Base-by-base conservation (phyloP, 768 basidiomycete genomes). In the Atractiella rhizophila region DNA sequence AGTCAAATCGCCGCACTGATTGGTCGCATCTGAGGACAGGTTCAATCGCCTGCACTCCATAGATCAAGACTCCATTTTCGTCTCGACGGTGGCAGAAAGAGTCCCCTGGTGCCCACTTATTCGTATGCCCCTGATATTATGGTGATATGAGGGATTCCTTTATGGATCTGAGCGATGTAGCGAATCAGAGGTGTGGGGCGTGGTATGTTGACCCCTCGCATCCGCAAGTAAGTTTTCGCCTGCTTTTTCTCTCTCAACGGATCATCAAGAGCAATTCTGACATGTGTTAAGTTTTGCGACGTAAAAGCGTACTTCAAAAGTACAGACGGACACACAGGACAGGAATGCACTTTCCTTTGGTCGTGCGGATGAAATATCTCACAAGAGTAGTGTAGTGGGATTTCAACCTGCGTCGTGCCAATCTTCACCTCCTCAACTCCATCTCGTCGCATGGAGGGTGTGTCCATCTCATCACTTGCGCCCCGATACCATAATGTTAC, bases 21-120 rank as follows among this genome's bases (percentile, higher is more conserved):
- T n/a, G n/a, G n/a, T n/a, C n/a, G n/a, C n/a, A n/a, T n/a, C n/a
- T n/a, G n/a, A n/a, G 19, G 79, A 82, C 55, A 63, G 83, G 19
- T 86, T 70, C 63, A 83, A 85, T 54, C 73, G 88, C 8, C 55
- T 94, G 1, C 81, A 79, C 48, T 88, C 83, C 6, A 76, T 96
- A 41, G 63, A 64, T 4, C 69, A 76, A 41, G 88, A 94, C 50
- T 64, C 73, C 13, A 47, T 45, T 0, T 94, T 86, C 50, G 74
- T 96, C 1, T 43, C 60, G 12, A 55, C 56, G 16, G 69, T 81
- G 0, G 60, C 64, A 18, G 50, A 59, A 1, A 56, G 60, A 5
- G 76, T 68, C 54, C 56, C 57, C 1, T 53, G 63, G 19, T 55
- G 74, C 13, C 70, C 74, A 0, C 43, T 77, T 8, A 51, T 77